phyloP scores from a whole-genome alignment of 345 rosid genomes.

The Eucalyptus sideroxylon region DNA sequence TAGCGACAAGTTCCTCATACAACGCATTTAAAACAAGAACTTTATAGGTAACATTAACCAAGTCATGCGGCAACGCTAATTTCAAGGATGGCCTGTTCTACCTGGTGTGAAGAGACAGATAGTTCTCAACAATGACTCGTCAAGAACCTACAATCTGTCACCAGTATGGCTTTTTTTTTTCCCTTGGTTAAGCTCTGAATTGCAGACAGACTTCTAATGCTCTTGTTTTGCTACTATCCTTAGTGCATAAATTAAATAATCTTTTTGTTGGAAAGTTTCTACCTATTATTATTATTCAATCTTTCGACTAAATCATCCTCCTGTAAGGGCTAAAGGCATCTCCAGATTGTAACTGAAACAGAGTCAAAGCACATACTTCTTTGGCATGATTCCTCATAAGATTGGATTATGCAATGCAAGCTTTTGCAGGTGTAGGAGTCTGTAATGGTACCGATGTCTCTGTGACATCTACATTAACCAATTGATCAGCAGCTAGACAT shows the following conservation, averaged over 20 bases:
- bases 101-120: too few species aligned
- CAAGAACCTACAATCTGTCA: too few species aligned
- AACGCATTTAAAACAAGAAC: not conserved
- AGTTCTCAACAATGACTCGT: too few species aligned
- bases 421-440: not conserved
- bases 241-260: not conserved
- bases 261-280: not conserved
- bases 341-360: not conserved
- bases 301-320: not conserved
- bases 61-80: not conserved
- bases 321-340: not conserved
- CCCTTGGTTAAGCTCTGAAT: not conserved
- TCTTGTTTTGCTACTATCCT: not conserved
- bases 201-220: not conserved
- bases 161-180: too few species aligned
- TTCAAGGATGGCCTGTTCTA: not conserved
- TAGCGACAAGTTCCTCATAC: not conserved
- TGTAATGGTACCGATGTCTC: not conserved
- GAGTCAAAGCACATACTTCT: not conserved
- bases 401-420: not conserved
- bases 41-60: not conserved
- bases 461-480: not conserved
- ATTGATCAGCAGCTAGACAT: not conserved
- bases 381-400: not conserved
- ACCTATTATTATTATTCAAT: not conserved